Percentiles rank a stretch among this genome's conserved stretches.
phyloP scores from a whole-genome alignment of 202 grass and related monocot species.

The Digitaria exilis region DNA sequence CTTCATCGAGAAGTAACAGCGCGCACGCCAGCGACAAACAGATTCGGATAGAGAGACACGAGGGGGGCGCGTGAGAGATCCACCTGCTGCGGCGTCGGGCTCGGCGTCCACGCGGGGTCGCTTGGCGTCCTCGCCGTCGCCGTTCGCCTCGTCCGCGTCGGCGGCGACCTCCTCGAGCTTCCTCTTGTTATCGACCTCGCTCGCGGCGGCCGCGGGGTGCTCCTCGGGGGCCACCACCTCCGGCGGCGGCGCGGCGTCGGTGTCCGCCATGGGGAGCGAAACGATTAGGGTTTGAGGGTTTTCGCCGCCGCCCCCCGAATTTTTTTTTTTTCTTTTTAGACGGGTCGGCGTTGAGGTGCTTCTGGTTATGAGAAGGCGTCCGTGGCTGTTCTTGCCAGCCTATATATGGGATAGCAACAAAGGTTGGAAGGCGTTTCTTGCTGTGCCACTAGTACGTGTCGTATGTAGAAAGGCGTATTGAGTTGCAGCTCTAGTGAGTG shows the following conservation, averaged over 20 bases:
- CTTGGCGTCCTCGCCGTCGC: conserved; percentile 46
- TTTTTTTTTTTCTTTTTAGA: conserved; percentile 1
- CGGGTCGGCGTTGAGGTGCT: neutral
- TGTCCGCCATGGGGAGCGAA: conserved; percentile 50
- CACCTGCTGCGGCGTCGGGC: conserved; percentile 28
- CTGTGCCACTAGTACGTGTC: neutral
- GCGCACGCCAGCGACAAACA: neutral
- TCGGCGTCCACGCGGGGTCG: conserved; percentile 43
- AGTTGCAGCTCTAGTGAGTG: fast-evolving
- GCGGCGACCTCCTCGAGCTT: conserved; percentile 56
- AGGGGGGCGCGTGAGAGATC: neutral
- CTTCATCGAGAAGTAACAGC: neutral
- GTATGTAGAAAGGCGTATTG: neutral
- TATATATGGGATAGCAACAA: conserved; percentile 4
- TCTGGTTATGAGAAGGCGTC: neutral
- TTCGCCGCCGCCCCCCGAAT: conserved; percentile 9
- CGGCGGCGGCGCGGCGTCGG: conserved; percentile 44
- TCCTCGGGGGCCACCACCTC: conserved; percentile 8
- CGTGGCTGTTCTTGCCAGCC: neutral
- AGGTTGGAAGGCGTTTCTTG: neutral
- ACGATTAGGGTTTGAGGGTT: conserved; percentile 59
- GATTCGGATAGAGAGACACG: neutral
- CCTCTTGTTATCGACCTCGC: conserved; percentile 65
- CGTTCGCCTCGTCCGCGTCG: conserved; percentile 32
- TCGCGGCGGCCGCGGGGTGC: neutral